Base-by-base conservation (phyloP, 2,329 filamentous ascomycete genomes). In the Fusarium torulosum region DNA sequence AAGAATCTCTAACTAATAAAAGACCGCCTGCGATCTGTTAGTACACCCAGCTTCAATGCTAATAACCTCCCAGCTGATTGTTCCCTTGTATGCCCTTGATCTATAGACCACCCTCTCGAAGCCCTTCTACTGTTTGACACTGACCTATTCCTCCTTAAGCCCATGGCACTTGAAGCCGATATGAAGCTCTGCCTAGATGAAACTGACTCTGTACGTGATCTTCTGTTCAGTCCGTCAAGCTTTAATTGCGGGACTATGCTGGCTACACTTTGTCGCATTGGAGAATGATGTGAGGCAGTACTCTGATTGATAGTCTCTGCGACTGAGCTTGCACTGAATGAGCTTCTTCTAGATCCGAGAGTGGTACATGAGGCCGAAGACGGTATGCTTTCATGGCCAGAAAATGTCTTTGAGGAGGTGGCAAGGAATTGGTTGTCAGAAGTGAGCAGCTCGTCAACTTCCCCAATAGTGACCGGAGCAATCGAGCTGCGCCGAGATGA, bases 11-110 rank as follows among this genome's bases (percentile, higher is more conserved):
- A n/a, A n/a, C n/a, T n/a, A n/a, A n/a, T n/a, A n/a, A n/a, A n/a
- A 10, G 45, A 50, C 0, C 61, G 41, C 4, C 57, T 61, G 15
- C 68, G 56, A 1, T 63, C 59, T 0, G 57, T 53, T 19, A 72
- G 37, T 17, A 54, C 64, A n/a, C 69, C 57, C n/a, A 72, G 20
- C 53, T 72, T 72, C 19, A 72, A 69, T 0, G 63, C 52, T 37
- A 71, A 17, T 7, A 72, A 17, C 29, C 42, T 66, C 2, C 56
- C 64, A 1, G 64, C 57, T 3, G 69, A 67, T 2, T 40, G 57
- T 3, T 59, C 69, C 17, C 57, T 67, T 1, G 40, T 9, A 7
- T 56, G 27, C 0, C 27, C n/a, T 0, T 59, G 59, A 0, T 70
- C 50, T 0, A 59, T 23, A 2, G 54, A 49, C 21, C 58, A 53